Percentiles rank a stretch among this genome's conserved stretches.
Conservation (phyloP, 108 stramenopile species). For the Skeletonema marinoi region DNA sequence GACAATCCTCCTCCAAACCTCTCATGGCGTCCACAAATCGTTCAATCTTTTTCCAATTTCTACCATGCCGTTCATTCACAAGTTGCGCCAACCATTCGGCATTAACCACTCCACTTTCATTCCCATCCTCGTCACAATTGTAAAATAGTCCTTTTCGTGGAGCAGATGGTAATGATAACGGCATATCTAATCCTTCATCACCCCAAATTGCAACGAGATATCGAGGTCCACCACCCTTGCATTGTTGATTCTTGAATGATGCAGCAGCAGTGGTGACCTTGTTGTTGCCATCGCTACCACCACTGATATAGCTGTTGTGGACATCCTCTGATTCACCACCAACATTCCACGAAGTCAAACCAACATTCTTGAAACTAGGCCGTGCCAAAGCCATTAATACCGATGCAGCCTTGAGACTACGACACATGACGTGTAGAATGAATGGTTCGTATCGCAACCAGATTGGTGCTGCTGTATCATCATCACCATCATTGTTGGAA, state of each 20-base stretch:
- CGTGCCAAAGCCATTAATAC: conserved; percentile 78
- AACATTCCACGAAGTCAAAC: conserved; percentile 74
- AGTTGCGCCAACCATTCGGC: conserved; percentile 70
- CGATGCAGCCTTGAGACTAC: conserved; percentile 68
- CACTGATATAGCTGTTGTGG: background rate
- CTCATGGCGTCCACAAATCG: conserved; percentile 64
- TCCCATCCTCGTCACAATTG: conserved; percentile 1
- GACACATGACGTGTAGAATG: conserved; percentile 87
- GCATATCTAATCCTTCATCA: conserved; percentile 93
- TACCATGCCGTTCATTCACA: conserved; percentile 81
- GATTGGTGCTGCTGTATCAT: conserved; percentile 29
- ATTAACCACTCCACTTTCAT: conserved; percentile 12
- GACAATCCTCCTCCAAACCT: conserved; percentile 28
- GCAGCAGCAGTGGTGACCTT: background rate
- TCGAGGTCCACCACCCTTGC: conserved; percentile 49
- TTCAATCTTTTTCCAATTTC: conserved; percentile 89
- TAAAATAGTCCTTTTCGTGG: conserved; percentile 37
- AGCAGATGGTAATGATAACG: conserved; percentile 47
- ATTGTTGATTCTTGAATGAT: conserved; percentile 23
- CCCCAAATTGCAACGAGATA: conserved; percentile 88
- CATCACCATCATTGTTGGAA: background rate
- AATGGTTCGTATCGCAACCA: conserved; percentile 90
- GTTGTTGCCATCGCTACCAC: background rate
- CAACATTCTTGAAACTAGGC: conserved; percentile 89
- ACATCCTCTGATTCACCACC: conserved; percentile 7